phyloP scores from a whole-genome alignment of 176 grass and related monocot genomes.

The Juncus inflexus region DNA sequence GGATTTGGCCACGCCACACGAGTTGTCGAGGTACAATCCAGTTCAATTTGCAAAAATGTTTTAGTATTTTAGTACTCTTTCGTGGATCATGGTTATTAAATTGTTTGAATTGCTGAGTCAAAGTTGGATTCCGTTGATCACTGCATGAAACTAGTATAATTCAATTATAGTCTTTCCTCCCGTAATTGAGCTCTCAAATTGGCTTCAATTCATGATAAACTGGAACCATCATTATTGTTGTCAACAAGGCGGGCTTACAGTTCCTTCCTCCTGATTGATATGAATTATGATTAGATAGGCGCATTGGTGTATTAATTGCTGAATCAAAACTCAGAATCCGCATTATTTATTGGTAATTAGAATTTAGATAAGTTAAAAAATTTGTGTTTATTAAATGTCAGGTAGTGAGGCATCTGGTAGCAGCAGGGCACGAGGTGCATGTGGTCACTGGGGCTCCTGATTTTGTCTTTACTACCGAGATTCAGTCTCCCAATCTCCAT shows the following conservation, averaged over 20 bases:
- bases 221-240: too few species aligned
- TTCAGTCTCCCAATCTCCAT: slow-evolving; percentile 63
- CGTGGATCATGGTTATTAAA: background rate
- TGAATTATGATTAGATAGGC: too few species aligned
- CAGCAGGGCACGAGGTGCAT: slow-evolving; percentile 85
- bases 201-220: background rate
- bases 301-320: too few species aligned
- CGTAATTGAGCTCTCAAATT: too few species aligned
- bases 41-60: background rate
- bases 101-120: background rate
- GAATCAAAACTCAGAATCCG: too few species aligned
- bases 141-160: too few species aligned
- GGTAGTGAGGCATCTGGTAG: slow-evolving; percentile 88
- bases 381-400: slow-evolving; percentile 18
- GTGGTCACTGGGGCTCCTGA: slow-evolving; percentile 80
- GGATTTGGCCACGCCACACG: slow-evolving; percentile 97
- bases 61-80: background rate
- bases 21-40: slow-evolving; percentile 55
- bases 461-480: slow-evolving; percentile 96
- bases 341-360: too few species aligned
- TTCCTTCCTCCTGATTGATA: too few species aligned
- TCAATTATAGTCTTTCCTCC: too few species aligned
- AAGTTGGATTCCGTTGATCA: background rate
- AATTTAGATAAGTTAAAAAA: too few species aligned
- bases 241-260: too few species aligned